Evolutionary conservation across 495 filamentous ascomycete genomes (phyloP).

Genomic region (Neurospora terricola): DNA sequence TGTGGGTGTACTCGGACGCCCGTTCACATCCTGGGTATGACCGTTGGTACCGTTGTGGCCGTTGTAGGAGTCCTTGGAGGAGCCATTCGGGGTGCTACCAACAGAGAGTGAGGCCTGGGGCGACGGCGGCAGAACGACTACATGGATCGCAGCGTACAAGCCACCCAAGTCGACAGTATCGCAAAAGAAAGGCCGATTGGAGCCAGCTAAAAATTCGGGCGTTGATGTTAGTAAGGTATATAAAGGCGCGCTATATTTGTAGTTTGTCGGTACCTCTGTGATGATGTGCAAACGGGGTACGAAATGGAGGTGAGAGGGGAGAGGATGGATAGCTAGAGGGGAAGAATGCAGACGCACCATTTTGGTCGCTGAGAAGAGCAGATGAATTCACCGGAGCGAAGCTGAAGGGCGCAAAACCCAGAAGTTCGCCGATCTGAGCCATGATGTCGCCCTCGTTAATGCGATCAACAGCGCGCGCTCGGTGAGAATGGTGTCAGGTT

Average conservation of each 20-base stretch:
- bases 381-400: background rate
- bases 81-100: background rate
- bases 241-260: too few relatives aligned
- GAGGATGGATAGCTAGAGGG: background rate
- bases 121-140: conserved; percentile 11
- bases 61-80: background rate
- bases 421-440: background rate
- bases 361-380: background rate
- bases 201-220: background rate
- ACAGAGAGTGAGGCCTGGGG: background rate
- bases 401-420: background rate
- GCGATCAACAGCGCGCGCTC: background rate
- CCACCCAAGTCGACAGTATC: conserved; percentile 11
- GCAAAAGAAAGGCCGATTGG: conserved; percentile 10
- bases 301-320: background rate
- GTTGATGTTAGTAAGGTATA: background rate
- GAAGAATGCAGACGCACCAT: background rate
- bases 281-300: background rate
- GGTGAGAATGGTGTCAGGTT: background rate
- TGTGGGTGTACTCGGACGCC: background rate
- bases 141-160: conserved; percentile 11
- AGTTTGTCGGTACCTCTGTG: background rate
- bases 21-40: background rate
- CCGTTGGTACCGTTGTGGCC: background rate
- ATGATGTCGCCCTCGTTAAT: background rate